Base-by-base conservation (phyloP, 257 asterid species). In the Lavandula angustifolia region DNA sequence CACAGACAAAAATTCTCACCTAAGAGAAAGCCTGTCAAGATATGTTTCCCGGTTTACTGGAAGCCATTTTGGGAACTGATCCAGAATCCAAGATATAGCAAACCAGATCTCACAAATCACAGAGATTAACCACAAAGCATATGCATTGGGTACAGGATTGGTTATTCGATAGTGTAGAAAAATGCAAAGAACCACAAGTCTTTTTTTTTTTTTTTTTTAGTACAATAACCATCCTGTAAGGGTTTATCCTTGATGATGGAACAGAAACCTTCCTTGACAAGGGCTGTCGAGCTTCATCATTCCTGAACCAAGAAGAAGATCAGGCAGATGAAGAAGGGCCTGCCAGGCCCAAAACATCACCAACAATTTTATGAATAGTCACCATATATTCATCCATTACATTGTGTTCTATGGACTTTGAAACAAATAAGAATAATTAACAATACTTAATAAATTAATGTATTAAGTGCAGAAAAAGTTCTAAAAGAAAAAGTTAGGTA, bases 11-110 rank as follows among this genome's bases (percentile, higher is more conserved):
- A 60, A 64, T 54, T 7, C 37, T 72, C 67, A 85, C 94, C 96
- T 81, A 69, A 85, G 80, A 17, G 96, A 62, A 60, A 88, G 94
- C 81, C 96, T 78, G 59, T 88, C 96, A 52, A 88, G 94, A 79
- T 88, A 88, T 48, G 96, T 88, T 75, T 88, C 96, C 13, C 94
- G 89, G 73, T 85, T 88, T 43, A 85, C 70, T 7, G 96, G 96
- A 74, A 83, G 88, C 96, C 96, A 87, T 74, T 87, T 87, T 3
- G 96, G 96, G 64, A 87, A 88, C 87, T 88, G 96, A 84, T 85
- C 96, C 78, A 88, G 74, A 80, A 88, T 85, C 96, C 96, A 88
- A 0, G 96, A 88, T 34, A 85, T 29, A 42, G 96, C 96, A 68
- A 88, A 88, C 96, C 96, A 88, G 75, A 88, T 82, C 81, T 88